Conservation (phyloP, 495 filamentous ascomycete genomes). For the Durotheca rogersii region DNA sequence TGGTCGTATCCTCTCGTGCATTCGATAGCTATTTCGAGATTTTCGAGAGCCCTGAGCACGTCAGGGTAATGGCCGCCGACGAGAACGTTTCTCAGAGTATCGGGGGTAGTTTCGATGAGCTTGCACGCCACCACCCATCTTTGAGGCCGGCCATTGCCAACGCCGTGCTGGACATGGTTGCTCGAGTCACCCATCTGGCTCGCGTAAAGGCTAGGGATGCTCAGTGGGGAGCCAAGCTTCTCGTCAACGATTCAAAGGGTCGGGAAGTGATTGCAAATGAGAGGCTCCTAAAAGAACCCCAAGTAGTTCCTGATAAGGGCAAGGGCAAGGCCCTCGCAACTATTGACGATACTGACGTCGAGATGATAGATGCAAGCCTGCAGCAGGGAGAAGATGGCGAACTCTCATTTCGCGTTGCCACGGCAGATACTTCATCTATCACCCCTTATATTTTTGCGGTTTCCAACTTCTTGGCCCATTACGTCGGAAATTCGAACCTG, state of each 20-base stretch:
- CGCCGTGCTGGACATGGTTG: slow-evolving; percentile 79
- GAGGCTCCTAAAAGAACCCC: slow-evolving; percentile 25
- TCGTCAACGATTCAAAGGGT: slow-evolving; percentile 56
- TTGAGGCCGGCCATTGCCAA: slow-evolving; percentile 77
- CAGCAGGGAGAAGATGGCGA: slow-evolving; percentile 26
- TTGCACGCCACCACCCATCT: slow-evolving; percentile 87
- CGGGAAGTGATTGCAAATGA: slow-evolving; percentile 54
- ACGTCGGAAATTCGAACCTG: slow-evolving; percentile 73
- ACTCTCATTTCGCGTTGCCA: background rate
- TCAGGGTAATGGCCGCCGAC: slow-evolving; percentile 76
- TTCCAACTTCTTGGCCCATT: slow-evolving; percentile 71
- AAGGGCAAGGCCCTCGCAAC: slow-evolving; percentile 40
- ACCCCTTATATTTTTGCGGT: slow-evolving; percentile 72
- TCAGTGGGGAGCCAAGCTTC: slow-evolving; percentile 78
- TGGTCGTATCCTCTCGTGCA: slow-evolving; percentile 81
- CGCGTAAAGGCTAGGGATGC: slow-evolving; percentile 62
- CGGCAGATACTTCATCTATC: slow-evolving; percentile 35
- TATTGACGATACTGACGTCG: slow-evolving; percentile 50
- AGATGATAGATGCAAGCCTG: slow-evolving; percentile 56
- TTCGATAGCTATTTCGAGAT: slow-evolving; percentile 88
- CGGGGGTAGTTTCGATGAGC: slow-evolving; percentile 86
- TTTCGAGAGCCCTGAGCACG: slow-evolving; percentile 87
- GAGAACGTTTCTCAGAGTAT: slow-evolving; percentile 63
- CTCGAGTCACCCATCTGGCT: slow-evolving; percentile 69
- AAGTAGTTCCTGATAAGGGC: slow-evolving; percentile 32